phyloP scores from a whole-genome alignment of 2,329 filamentous ascomycete species.

The Aspergillus novoparasiticus region DNA sequence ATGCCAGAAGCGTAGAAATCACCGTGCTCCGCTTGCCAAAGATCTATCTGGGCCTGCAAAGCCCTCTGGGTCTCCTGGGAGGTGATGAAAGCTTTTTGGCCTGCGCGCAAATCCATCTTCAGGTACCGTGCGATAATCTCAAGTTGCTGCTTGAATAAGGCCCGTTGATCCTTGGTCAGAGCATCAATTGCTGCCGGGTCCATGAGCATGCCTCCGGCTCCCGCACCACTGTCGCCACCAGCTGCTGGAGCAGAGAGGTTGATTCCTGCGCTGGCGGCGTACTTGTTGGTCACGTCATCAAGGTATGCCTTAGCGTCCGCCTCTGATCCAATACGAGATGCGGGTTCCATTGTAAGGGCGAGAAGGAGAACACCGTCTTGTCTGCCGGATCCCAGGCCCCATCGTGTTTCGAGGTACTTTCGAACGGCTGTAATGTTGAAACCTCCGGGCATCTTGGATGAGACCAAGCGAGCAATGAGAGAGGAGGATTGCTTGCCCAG shows the following conservation, averaged over 20 bases:
- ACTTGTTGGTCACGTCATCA: slow-evolving; percentile 86
- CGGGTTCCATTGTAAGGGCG: slow-evolving; percentile 89
- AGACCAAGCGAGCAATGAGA: slow-evolving; percentile 90
- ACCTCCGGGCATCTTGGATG: slow-evolving; percentile 98
- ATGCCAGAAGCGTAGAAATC: slow-evolving; percentile 96
- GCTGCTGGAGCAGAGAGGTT: slow-evolving; percentile 73
- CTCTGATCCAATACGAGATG: slow-evolving; percentile 85
- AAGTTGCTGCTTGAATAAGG: slow-evolving; percentile 96
- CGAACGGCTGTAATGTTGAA: slow-evolving; percentile 97
- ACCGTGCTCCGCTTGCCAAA: slow-evolving; percentile 94
- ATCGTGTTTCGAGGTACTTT: slow-evolving; percentile 92
- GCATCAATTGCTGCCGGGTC: slow-evolving; percentile 96
- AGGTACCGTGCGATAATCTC: slow-evolving; percentile 94
- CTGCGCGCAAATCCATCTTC: slow-evolving; percentile 95
- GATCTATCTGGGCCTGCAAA: slow-evolving; percentile 87
- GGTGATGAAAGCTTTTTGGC: slow-evolving; percentile 87
- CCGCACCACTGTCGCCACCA: slow-evolving; percentile 71
- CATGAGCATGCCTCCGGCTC: slow-evolving; percentile 94
- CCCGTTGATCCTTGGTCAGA: slow-evolving; percentile 92
- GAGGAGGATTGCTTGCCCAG: slow-evolving; percentile 95
- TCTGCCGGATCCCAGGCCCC: slow-evolving; percentile 82
- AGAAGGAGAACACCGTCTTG: slow-evolving; percentile 90
- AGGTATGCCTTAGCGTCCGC: slow-evolving; percentile 90
- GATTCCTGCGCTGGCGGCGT: slow-evolving; percentile 80
- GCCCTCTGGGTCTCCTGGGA: slow-evolving; percentile 84